Conservation (phyloP, 352 stramenopile species). For the Globisporangium canariense region DNA sequence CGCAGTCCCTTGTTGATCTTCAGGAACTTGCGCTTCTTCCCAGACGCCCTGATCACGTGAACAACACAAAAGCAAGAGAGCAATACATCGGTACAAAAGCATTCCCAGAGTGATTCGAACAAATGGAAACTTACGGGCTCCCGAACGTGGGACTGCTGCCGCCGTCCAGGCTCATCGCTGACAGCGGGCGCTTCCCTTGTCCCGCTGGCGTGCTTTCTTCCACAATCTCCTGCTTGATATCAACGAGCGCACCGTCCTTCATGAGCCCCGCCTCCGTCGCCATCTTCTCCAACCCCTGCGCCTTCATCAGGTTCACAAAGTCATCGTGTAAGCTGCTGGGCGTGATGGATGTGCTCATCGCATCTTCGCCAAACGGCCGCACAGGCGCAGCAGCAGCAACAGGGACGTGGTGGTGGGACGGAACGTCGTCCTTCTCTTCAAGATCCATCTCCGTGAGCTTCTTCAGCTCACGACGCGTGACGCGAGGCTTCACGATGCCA, state of each 20-base stretch:
- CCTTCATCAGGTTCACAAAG: conserved; percentile 87
- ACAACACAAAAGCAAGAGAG: background rate
- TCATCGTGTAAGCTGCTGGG: conserved; percentile 82
- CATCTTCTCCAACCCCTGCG: conserved; percentile 79
- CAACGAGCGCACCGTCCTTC: conserved; percentile 66
- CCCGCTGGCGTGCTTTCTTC: conserved; percentile 10
- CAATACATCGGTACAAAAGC: background rate
- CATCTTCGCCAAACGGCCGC: conserved; percentile 41
- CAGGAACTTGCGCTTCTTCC: conserved; percentile 75
- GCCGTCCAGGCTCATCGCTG: conserved; percentile 20
- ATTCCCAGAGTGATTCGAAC: background rate
- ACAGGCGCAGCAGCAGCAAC: background rate
- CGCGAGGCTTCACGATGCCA: conserved; percentile 35
- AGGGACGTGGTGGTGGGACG: background rate
- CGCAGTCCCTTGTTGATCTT: conserved; percentile 92
- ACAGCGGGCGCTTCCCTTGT: conserved; percentile 27
- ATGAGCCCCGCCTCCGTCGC: conserved; percentile 73
- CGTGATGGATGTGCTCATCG: conserved; percentile 32
- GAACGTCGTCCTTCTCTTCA: conserved; percentile 61
- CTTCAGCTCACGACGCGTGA: conserved; percentile 75
- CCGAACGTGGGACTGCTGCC: conserved; percentile 47
- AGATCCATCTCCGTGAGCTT: conserved; percentile 74
- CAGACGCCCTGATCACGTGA: conserved; percentile 33
- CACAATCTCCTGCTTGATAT: conserved; percentile 44
- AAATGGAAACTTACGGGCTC: conserved; percentile 44